A percentile compares a stretch with the other conserved stretches of the same genome.
Conservation (phyloP, 140 eudicot species). For the Oenanthe javanica region DNA sequence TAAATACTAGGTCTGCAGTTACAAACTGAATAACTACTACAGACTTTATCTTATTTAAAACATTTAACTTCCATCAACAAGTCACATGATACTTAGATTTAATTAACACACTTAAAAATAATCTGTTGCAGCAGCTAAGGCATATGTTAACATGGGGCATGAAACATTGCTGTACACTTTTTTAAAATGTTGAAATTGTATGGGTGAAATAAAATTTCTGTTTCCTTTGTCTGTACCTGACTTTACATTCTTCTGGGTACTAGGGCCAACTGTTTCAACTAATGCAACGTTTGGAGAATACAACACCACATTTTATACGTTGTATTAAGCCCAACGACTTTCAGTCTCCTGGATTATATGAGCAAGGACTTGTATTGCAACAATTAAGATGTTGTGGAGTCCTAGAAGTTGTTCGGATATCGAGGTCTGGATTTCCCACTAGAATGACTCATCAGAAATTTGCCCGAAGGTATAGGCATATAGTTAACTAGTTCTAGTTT, state of each 20-base stretch:
- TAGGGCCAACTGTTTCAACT: conserved; percentile 92
- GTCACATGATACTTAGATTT: too few species aligned
- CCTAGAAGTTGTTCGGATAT: conserved; percentile 93
- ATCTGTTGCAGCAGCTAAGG: too few species aligned
- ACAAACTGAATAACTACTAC: too few species aligned
- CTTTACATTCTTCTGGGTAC: neutral
- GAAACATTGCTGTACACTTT: neutral
- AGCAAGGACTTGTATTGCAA: conserved; percentile 88
- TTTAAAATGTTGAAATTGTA: neutral
- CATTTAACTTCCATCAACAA: too few species aligned
- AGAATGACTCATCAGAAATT: conserved; percentile 94
- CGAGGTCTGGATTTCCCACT: conserved; percentile 97
- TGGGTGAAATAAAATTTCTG: neutral
- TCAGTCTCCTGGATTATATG: conserved; percentile 87
- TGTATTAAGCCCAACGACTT: conserved; percentile 86
- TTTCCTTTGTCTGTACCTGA: conserved; percentile 1
- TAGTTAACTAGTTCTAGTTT: neutral
- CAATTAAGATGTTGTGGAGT: conserved; percentile 98
- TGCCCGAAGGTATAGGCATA: conserved; percentile 64
- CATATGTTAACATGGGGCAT: neutral
- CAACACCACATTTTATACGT: conserved; percentile 94
- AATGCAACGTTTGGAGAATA: conserved; percentile 89
- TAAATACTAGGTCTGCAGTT: too few species aligned
- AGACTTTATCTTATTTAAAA: too few species aligned
- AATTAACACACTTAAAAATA: too few species aligned